These are phyloP conservation scores for Fusarium circinatum DNA, from an alignment of 2,329 filamentous ascomycete species.

Conservation along the genomic window DNA sequence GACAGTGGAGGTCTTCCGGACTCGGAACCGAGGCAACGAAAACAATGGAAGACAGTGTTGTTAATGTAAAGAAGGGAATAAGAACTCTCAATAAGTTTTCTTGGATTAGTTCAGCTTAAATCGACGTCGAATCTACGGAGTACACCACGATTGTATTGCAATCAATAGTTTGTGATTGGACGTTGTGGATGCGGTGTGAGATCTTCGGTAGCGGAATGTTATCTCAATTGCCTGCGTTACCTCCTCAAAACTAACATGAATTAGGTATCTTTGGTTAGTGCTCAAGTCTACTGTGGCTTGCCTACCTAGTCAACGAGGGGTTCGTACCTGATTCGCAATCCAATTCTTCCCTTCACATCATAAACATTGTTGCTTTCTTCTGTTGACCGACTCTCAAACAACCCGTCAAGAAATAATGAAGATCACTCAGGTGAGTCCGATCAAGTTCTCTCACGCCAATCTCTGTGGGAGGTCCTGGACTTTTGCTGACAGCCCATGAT, in stretches of 20 bases:
- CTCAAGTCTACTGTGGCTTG: conserved; percentile 16
- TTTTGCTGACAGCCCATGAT: conserved; percentile 5
- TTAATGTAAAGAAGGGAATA: neutral
- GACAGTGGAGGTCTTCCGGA: neutral
- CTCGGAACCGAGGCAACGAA: conserved; percentile 1
- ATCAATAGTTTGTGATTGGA: conserved; percentile 4
- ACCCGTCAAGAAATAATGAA: conserved; percentile 42
- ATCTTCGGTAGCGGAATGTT: conserved; percentile 1
- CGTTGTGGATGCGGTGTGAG: neutral
- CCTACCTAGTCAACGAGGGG: conserved; percentile 25
- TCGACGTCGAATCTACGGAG: neutral
- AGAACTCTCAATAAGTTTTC: neutral
- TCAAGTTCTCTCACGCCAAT: neutral
- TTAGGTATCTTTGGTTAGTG: neutral
- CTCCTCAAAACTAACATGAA: neutral
- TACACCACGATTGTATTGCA: neutral
- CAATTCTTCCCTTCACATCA: conserved; percentile 7
- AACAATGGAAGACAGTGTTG: neutral
- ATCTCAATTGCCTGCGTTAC: conserved; percentile 5
- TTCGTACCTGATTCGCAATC: conserved; percentile 28
- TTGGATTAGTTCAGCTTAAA: neutral
- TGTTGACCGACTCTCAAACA: conserved; percentile 1
- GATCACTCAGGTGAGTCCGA: conserved; percentile 44
- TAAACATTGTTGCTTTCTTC: conserved; percentile 7
- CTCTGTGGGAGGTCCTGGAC: neutral